Conservation (phyloP, 225 moss, liverwort and hornwort genomes). For the Lunularia cruciata region DNA sequence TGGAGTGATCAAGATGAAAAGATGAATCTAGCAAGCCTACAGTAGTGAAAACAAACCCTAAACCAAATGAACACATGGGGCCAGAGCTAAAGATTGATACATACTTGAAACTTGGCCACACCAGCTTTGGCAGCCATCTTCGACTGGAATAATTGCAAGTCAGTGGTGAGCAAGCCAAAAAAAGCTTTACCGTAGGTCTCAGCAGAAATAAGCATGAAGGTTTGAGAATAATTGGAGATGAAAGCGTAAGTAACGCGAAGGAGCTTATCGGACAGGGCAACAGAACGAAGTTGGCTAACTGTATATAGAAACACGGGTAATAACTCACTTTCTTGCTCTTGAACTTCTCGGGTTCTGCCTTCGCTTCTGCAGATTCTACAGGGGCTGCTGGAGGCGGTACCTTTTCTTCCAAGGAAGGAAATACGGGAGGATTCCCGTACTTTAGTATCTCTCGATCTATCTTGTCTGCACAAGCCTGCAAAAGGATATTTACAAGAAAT, state of each 20-base stretch:
- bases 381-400: slow-evolving; percentile 24
- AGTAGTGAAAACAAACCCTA: too few species aligned
- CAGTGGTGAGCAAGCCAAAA: neutral
- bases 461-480: slow-evolving; percentile 85
- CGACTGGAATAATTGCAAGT: slow-evolving; percentile 30
- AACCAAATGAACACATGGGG: too few species aligned
- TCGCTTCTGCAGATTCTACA: slow-evolving; percentile 44
- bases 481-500: too few species aligned
- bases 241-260: too few species aligned
- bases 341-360: slow-evolving; percentile 78
- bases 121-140: slow-evolving; percentile 78
- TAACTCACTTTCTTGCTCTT: slow-evolving; percentile 70
- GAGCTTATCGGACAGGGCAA: too few species aligned
- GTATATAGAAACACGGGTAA: neutral
- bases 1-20: too few species aligned
- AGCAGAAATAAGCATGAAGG: neutral
- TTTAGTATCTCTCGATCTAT: slow-evolving; percentile 62
- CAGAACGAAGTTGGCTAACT: too few species aligned
- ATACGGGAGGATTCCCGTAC: slow-evolving; percentile 79
- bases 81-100: neutral
- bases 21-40: too few species aligned
- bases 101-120: slow-evolving; percentile 50
- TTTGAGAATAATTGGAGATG: too few species aligned
- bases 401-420: slow-evolving; percentile 52
- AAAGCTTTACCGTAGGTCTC: neutral